Evolutionary conservation across 305 asterid species (phyloP).

Genomic region (Ilex paraguariensis): DNA sequence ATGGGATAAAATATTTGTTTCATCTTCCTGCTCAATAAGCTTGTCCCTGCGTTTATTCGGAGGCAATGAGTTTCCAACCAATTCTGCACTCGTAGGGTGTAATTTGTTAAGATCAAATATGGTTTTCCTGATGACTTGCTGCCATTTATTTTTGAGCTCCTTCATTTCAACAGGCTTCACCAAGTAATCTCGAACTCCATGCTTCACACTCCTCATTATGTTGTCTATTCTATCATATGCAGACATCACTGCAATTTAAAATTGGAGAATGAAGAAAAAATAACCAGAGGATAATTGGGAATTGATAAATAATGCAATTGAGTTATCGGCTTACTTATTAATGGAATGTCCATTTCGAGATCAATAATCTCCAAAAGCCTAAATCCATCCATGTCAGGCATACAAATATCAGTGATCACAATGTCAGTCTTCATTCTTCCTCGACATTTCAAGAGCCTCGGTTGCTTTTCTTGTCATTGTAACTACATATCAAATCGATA

Average conservation of each 20-base stretch:
- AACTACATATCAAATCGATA: slow-evolving; percentile 15
- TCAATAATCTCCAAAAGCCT: slow-evolving; percentile 20
- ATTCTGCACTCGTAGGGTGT: background rate
- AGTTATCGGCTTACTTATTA: slow-evolving; percentile 22
- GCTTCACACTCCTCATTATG: slow-evolving; percentile 17
- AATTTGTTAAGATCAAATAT: background rate
- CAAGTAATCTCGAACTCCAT: slow-evolving; percentile 19
- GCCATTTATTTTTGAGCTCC: slow-evolving; percentile 12
- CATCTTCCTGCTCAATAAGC: background rate
- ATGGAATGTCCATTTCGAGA: slow-evolving; percentile 25
- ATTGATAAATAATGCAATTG: too few species aligned
- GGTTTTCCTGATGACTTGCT: slow-evolving; percentile 6
- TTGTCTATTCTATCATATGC: slow-evolving; percentile 4
- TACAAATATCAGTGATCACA: slow-evolving; percentile 19
- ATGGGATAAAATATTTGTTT: background rate
- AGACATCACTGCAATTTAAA: slow-evolving; percentile 24
- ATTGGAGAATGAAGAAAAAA: too few species aligned
- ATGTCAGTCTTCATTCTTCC: slow-evolving; percentile 18
- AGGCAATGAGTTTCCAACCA: background rate
- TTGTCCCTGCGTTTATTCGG: background rate
- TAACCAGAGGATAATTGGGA: too few species aligned
- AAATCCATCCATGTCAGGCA: slow-evolving; percentile 31
- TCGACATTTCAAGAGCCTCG: slow-evolving; percentile 24
- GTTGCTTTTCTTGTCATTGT: slow-evolving; percentile 11
- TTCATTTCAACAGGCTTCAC: slow-evolving; percentile 19